Percentiles rank a stretch among this genome's conserved stretches.
Conservation (phyloP, 495 filamentous ascomycete species). For the Geoglossum glabrum region DNA sequence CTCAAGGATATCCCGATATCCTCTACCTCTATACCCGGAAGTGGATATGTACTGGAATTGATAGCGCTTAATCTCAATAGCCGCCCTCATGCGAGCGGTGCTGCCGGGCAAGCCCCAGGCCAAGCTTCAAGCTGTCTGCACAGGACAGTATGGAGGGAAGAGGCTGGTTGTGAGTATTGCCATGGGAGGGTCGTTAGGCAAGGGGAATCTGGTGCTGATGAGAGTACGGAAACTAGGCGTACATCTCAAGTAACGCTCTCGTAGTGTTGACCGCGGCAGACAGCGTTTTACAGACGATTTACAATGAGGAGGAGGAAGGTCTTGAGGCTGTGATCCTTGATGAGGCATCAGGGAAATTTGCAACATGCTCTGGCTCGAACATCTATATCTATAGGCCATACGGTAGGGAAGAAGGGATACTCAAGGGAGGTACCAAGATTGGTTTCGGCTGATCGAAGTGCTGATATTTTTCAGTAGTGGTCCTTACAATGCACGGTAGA, state of each 20-base stretch:
- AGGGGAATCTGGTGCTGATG: neutral
- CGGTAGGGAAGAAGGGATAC: constrained; percentile 43
- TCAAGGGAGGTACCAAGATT: constrained; percentile 30
- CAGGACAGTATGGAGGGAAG: constrained; percentile 60
- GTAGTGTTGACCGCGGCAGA: constrained; percentile 59
- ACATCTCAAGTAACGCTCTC: constrained; percentile 75
- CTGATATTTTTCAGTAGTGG: constrained; percentile 22
- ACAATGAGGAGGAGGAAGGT: constrained; percentile 51
- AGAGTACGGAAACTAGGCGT: constrained; percentile 34
- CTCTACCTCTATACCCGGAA: neutral
- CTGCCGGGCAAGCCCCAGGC: constrained; percentile 81
- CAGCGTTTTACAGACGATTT: constrained; percentile 72
- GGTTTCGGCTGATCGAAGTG: constrained; percentile 14
- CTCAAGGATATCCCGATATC: neutral
- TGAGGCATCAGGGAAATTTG: constrained; percentile 70
- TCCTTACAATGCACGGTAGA: constrained; percentile 24
- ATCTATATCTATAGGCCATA: constrained; percentile 67
- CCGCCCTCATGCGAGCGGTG: constrained; percentile 48
- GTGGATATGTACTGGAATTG: neutral
- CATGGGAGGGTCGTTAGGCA: neutral
- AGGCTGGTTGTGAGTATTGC: constrained; percentile 47
- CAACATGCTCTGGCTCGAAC: constrained; percentile 39
- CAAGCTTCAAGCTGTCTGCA: constrained; percentile 74
- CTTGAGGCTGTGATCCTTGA: constrained; percentile 62
- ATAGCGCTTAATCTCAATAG: neutral